Evolutionary conservation across 2,329 filamentous ascomycete genomes (phyloP), one percentile per base, ranked within the genome.

Genomic region (Ambrosiella xylebori): DNA sequence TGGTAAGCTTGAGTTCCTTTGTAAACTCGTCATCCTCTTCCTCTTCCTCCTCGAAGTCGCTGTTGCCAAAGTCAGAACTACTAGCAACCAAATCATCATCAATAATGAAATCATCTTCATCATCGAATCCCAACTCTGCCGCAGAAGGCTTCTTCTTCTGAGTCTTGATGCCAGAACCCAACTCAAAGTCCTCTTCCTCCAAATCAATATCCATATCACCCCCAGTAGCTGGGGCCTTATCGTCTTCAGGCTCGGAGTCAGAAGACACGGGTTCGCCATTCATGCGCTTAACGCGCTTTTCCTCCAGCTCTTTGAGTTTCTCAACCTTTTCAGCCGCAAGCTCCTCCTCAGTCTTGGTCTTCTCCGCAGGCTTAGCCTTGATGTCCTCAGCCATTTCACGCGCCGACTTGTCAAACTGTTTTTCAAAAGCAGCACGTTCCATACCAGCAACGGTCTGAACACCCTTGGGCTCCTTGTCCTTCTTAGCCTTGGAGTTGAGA

Each of bases 51-150:
- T 72, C 72, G 19, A 74, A 73, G 17, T 73, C 74, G 3, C 77
- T 75, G 0, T 76, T 74, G 35, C 77, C 76, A n/a, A 82, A 65
- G 44, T 84, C 82, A 5, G 87, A 91, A 41, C 82, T 86, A 63
- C 84, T 90, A 11, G 89, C 89, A 39, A 96, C 78, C 13, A 97
- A 76, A 65, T 95, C 85, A 62, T 93, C 87, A 60, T 97, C 91
- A 61, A 96, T 82, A 35, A 91, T 68, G 65, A 97, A 97, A 64
- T 96, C 88, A 64, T 97, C 91, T 67, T 97, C 91, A 64, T 96
- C 91, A 63, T 95, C 89, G 39, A 95, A 84, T 5, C 82, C 86
- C 15, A 89, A 69, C 59, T 84, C 77, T 9, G 77, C 74, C 2
- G 76, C 77, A 7, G 79, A 81, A 38, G 74, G 75, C 27, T 75